Evolutionary conservation across 2,329 filamentous ascomycete genomes (phyloP), one percentile per base, ranked within the genome.

Genomic region (Cephalotrichum gorgonifer): DNA sequence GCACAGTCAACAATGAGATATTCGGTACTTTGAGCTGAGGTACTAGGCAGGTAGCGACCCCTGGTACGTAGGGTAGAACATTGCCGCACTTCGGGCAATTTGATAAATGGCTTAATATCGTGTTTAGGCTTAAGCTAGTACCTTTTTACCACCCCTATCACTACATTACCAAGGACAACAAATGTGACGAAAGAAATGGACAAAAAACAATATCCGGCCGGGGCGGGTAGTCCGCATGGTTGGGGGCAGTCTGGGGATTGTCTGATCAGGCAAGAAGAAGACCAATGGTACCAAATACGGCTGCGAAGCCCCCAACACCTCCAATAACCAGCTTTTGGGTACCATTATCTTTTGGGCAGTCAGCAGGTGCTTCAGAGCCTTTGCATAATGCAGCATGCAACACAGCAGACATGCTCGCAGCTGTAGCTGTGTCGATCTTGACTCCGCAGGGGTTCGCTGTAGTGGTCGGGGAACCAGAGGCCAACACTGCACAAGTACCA

Each of bases 381-480:
- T 39, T 51, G 44, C 55, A 54, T 28, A 31, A 43, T 31, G n/a
- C 23, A 28, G 48, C 35, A 38, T 44, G 44, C 4, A 51, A 22
- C 3, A 15, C 20, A 6, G 54, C 51, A 8, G 47, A 41, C 23
- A 57, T 57, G 31, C 54, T 57, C n/a, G 52, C 49, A n/a, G 50
- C 52, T 17, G 42, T 50, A 22, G 54, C 41, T 27, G 50, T 31
- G 47, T 54, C 52, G 43, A 57, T 51, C 33, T 49, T 52, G n/a
- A 55, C 50, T 23, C 44, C 23, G 31, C 56, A 57, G 20, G 54
- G 53, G 49, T 54, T 55, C 47, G 51, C 27, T 12, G 27, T 12
- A 6, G 27, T 44, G 2, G 50, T 53, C n/a, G 52, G 47, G 20
- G 51, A 45, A 9, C 48, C 15, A 30, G 48, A 31, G 17, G 48